These are phyloP conservation scores for Porphyridium purpureum DNA, from an alignment of 23 red algal genomes.

Conservation along the genomic window DNA sequence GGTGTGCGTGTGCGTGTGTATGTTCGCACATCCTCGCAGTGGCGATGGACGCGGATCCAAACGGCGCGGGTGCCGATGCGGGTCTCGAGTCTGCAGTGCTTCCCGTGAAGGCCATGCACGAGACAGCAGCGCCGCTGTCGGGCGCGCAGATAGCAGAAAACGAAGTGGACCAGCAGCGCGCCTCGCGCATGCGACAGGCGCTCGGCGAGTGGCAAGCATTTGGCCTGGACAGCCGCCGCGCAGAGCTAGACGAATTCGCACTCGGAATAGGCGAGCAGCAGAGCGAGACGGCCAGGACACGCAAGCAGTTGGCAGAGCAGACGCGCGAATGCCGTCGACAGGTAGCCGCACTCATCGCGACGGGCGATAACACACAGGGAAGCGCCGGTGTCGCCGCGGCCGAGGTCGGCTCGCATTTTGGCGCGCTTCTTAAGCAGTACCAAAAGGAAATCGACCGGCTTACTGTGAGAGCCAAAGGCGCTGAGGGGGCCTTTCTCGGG, in stretches of 20 bases:
- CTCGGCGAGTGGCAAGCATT: constrained; percentile 37
- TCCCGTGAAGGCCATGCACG: no score
- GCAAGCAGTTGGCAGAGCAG: constrained; percentile 24
- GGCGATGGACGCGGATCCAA: no score
- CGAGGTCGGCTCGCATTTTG: constrained; percentile 18
- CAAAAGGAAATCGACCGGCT: constrained; percentile 71
- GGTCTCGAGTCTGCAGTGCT: no score
- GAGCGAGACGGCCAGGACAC: constrained; percentile 15
- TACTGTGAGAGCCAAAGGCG: constrained; percentile 43
- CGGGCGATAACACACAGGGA: constrained; percentile 10
- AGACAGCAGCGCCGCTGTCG: no score
- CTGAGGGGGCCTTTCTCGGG: constrained; percentile 49
- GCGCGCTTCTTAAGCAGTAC: constrained; percentile 46
- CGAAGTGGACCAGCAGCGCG: no score
- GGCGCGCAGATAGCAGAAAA: no score
- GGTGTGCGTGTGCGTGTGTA: no score
- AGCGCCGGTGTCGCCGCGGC: constrained; percentile 9
- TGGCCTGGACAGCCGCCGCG: constrained; percentile 42
- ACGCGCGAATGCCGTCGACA: constrained; percentile 11
- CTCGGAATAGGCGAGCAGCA: constrained; percentile 32
- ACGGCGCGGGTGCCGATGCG: no score
- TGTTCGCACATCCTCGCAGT: no score
- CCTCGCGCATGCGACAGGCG: no score
- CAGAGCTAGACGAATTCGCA: constrained; percentile 25
- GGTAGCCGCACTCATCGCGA: neutral